Conservation (phyloP, 2,329 filamentous ascomycete species). For the Colletotrichum sp. region DNA sequence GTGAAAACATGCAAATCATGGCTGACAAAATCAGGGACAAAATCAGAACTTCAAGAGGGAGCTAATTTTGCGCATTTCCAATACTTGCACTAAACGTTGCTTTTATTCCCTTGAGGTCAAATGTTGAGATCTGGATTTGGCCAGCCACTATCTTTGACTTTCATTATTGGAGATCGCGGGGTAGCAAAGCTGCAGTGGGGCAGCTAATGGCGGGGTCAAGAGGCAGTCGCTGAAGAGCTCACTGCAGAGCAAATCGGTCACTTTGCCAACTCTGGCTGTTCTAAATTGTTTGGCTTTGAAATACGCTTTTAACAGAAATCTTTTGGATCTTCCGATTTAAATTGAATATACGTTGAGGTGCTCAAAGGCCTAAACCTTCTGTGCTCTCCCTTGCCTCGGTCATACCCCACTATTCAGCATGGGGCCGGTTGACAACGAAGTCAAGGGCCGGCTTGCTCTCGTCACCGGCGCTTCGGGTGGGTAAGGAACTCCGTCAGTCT, state of each 20-base stretch:
- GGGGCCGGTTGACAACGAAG: constrained; percentile 41
- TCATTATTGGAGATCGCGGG: constrained; percentile 13
- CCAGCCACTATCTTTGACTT: background rate
- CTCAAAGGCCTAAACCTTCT: background rate
- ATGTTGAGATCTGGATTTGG: background rate
- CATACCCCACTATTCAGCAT: background rate
- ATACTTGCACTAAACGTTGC: background rate
- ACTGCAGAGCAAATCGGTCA: background rate
- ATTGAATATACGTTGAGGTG: no score
- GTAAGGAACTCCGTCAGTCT: constrained; percentile 37
- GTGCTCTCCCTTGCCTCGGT: background rate
- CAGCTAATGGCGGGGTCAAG: constrained; percentile 10
- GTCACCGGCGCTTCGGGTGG: constrained; percentile 67
- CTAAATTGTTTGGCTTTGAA: no score
- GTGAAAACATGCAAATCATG: background rate
- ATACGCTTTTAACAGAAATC: no score
- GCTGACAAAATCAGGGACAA: background rate
- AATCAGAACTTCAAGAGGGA: background rate
- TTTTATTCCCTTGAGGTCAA: background rate
- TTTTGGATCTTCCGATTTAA: no score
- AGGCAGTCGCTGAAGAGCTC: background rate
- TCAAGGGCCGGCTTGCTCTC: constrained; percentile 59
- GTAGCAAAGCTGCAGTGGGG: constrained; percentile 16
- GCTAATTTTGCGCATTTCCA: background rate
- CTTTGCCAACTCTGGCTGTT: background rate